These are phyloP conservation scores for Phytopythium litorale DNA, from an alignment of 352 stramenopile species.

Conservation along the genomic window DNA sequence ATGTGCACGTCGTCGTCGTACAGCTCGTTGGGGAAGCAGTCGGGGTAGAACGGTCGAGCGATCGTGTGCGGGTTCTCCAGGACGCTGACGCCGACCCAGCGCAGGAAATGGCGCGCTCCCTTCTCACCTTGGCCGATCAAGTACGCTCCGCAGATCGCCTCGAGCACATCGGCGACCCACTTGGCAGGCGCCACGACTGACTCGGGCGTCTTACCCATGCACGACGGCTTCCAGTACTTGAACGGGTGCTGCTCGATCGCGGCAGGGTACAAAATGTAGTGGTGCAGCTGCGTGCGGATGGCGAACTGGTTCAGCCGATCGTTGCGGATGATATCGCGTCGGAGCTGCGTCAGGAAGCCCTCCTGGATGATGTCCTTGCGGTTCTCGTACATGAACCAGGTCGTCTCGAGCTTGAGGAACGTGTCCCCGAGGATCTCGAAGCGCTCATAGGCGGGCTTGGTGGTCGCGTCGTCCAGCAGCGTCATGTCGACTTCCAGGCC, in stretches of 20 bases:
- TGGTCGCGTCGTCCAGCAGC: constrained; percentile 77
- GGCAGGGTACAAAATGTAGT: constrained; percentile 77
- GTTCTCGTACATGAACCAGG: constrained; percentile 80
- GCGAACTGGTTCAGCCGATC: constrained; percentile 78
- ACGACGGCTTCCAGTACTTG: constrained; percentile 84
- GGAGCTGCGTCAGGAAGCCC: constrained; percentile 66
- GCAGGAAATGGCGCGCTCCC: constrained; percentile 70
- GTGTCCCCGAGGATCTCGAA: constrained; percentile 83
- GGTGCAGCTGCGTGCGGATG: constrained; percentile 47
- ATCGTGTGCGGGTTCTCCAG: constrained; percentile 41
- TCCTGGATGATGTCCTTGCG: constrained; percentile 69
- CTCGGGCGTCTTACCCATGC: constrained; percentile 78
- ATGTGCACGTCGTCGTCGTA: constrained; percentile 25
- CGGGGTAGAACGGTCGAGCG: constrained; percentile 48
- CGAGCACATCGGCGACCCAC: constrained; percentile 83
- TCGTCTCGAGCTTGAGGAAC: constrained; percentile 84
- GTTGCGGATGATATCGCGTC: constrained; percentile 85
- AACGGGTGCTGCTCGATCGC: constrained; percentile 83
- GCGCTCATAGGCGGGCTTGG: constrained; percentile 81
- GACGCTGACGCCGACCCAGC: constrained; percentile 72
- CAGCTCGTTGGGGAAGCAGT: constrained; percentile 64
- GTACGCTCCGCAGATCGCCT: constrained; percentile 80
- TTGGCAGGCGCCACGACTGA: constrained; percentile 69
- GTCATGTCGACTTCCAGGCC: constrained; percentile 69
- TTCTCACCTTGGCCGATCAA: constrained; percentile 65